A percentile compares a stretch with the other conserved stretches of the same genome.
These are phyloP conservation scores for Luffa acutangula DNA, from an alignment of 306 rosid species.

Conservation along the genomic window DNA sequence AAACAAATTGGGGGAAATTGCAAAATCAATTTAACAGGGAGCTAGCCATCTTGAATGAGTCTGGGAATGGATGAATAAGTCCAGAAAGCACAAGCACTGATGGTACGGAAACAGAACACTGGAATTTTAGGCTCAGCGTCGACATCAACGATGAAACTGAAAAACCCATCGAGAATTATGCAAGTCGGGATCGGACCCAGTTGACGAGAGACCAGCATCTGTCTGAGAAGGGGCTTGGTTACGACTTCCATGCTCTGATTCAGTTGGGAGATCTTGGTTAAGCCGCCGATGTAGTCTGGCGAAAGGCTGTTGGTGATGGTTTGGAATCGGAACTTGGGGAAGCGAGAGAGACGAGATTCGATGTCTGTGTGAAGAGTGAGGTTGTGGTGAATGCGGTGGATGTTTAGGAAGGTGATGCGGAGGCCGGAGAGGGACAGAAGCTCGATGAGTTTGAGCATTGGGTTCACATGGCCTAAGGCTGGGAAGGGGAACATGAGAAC, in stretches of 20 bases:
- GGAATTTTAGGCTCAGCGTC: conserved; percentile 23
- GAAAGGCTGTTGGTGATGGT: conserved; percentile 25
- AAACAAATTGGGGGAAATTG: background rate
- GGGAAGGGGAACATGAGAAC: conserved; percentile 23
- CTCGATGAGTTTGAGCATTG: conserved; percentile 44
- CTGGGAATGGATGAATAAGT: conserved; percentile 21
- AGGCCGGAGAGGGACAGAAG: conserved; percentile 22
- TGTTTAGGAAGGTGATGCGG: conserved; percentile 37
- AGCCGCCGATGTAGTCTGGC: conserved; percentile 2
- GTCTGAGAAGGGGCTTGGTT: conserved; percentile 19
- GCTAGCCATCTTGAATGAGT: conserved; percentile 17
- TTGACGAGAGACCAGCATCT: conserved; percentile 5
- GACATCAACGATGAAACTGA: conserved; percentile 16
- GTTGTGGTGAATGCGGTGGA: conserved; percentile 15
- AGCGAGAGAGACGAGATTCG: conserved; percentile 7
- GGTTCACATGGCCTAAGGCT: conserved; percentile 27
- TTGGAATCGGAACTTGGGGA: conserved; percentile 27
- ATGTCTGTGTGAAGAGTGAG: conserved; percentile 16
- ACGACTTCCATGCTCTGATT: background rate
- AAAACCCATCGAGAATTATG: conserved; percentile 30
- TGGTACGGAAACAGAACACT: conserved; percentile 25
- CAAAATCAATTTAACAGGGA: conserved; percentile 21
- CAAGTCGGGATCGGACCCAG: conserved; percentile 13
- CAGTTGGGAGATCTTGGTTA: background rate
- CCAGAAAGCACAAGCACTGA: conserved; percentile 35